These are phyloP conservation scores for Leptographium procerum DNA, from an alignment of 2,329 filamentous ascomycete species.

Conservation along the genomic window DNA sequence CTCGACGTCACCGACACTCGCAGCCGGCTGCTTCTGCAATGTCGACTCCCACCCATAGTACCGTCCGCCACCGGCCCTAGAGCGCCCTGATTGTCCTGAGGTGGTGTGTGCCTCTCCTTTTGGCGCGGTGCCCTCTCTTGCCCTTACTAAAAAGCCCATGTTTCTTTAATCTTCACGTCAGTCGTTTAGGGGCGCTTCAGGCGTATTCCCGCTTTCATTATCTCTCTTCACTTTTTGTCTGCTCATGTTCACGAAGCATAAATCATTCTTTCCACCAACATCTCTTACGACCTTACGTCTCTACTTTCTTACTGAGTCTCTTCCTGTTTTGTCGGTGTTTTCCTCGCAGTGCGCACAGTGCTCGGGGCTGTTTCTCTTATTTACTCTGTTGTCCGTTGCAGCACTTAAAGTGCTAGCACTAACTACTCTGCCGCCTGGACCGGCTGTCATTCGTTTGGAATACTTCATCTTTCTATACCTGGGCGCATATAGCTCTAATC, in stretches of 20 bases:
- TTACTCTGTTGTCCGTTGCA: background rate
- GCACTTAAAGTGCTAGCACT: background rate
- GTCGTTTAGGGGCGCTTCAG: background rate
- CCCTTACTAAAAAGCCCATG: background rate
- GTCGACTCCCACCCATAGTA: slow-evolving; percentile 11
- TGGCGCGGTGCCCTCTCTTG: background rate
- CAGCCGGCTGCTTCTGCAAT: slow-evolving; percentile 3
- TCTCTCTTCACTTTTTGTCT: background rate
- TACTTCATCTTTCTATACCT: background rate
- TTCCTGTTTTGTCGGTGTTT: background rate
- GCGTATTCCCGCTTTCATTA: background rate
- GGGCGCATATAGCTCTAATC: background rate
- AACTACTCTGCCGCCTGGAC: background rate
- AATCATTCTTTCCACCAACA: background rate
- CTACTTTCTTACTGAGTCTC: background rate
- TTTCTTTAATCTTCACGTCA: background rate
- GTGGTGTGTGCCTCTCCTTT: background rate
- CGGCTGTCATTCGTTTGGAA: background rate
- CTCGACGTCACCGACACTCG: slow-evolving; percentile 13
- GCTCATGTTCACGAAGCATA: slow-evolving; percentile 1
- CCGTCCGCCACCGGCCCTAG: slow-evolving; percentile 6
- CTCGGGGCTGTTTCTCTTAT: background rate
- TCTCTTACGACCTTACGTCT: slow-evolving; percentile 4
- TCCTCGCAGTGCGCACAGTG: background rate
- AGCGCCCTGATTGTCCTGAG: background rate